These are phyloP conservation scores for Monosporascus sp. DNA, from an alignment of 2,329 filamentous ascomycete species.

Conservation along the genomic window DNA sequence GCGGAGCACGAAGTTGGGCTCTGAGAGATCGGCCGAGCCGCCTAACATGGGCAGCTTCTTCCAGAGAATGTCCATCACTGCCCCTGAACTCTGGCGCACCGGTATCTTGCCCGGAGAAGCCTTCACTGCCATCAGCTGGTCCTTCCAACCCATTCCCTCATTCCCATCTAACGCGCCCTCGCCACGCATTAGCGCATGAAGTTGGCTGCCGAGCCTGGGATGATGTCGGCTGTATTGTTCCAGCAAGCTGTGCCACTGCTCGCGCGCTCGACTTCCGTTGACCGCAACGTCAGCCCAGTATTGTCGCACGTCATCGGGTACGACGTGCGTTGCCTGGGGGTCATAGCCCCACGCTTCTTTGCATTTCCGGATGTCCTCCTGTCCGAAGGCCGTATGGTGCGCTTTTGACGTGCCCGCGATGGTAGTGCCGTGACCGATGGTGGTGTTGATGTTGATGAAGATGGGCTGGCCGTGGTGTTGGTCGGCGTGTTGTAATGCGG, in stretches of 20 bases:
- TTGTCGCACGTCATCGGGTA: conserved; percentile 29
- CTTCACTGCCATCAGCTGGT: background rate
- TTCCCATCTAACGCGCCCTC: background rate
- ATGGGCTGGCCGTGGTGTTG: conserved; percentile 40
- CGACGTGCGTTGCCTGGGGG: conserved; percentile 38
- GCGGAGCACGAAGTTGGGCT: conserved; percentile 36
- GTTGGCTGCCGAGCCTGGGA: background rate
- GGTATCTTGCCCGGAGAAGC: background rate
- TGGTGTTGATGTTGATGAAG: conserved; percentile 52
- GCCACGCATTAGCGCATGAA: no score
- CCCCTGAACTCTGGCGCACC: background rate
- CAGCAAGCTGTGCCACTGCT: background rate
- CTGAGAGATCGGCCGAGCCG: conserved; percentile 36
- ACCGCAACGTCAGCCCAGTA: background rate
- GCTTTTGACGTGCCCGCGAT: conserved; percentile 43
- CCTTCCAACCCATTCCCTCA: background rate
- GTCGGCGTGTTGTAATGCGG: conserved; percentile 37
- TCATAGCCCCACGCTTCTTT: conserved; percentile 46
- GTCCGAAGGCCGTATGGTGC: conserved; percentile 53
- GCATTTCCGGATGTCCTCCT: conserved; percentile 44
- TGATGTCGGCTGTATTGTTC: background rate
- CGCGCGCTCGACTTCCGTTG: background rate
- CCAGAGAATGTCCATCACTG: background rate
- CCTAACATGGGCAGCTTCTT: background rate
- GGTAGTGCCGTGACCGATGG: conserved; percentile 46